Evolutionary conservation across 2,329 filamentous ascomycete genomes (phyloP).

Genomic region (Cladophialophora immunda): DNA sequence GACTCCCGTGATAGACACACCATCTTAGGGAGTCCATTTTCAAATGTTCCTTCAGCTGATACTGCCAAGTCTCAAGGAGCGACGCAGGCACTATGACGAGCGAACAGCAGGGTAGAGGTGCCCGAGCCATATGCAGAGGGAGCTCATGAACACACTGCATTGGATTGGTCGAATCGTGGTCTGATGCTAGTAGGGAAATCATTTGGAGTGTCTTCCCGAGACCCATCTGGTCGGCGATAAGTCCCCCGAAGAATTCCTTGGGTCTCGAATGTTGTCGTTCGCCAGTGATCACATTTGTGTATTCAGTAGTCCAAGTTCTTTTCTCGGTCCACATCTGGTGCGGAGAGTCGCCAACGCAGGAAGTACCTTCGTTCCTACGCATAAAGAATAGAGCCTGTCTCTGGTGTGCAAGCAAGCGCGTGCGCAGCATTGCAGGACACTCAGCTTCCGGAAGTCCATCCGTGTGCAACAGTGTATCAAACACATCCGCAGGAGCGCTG

Average conservation of each 20-base stretch:
- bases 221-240: conserved; percentile 58
- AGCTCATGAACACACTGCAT: too few relatives aligned
- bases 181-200: conserved; percentile 50
- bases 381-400: neutral
- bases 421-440: neutral
- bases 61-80: neutral
- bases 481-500: neutral
- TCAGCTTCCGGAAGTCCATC: neutral
- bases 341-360: neutral
- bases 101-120: too few relatives aligned
- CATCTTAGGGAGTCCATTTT: neutral
- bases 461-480: neutral
- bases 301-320: too few relatives aligned
- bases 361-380: neutral
- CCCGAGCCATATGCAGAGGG: too few relatives aligned
- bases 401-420: neutral
- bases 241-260: conserved; percentile 46
- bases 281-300: neutral
- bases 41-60: neutral
- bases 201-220: conserved; percentile 57
- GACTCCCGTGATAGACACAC: neutral
- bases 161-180: too few relatives aligned
- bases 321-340: neutral
- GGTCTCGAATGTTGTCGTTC: neutral
- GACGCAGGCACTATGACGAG: conserved; percentile 8